Conservation (phyloP, 441 rosid species). For the Dalechampia spathulata region DNA sequence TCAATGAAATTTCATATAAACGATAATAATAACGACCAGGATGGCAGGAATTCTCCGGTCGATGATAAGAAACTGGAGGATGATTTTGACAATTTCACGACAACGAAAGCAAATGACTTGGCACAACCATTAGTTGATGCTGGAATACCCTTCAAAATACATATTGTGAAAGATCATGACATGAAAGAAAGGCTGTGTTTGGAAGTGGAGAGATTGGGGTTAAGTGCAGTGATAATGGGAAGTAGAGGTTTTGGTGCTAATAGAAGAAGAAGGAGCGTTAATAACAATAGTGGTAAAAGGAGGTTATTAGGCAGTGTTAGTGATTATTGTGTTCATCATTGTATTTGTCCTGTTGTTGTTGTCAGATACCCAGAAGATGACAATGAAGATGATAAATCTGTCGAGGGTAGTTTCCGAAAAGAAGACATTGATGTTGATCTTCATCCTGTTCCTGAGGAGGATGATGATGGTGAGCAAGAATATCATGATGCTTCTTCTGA, state of each 20-base stretch:
- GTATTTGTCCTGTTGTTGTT: constrained; percentile 67
- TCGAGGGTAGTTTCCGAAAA: too few relatives aligned
- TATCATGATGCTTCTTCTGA: constrained; percentile 43
- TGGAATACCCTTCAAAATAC: constrained; percentile 59
- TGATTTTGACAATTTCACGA: constrained; percentile 60
- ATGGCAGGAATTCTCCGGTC: not conserved
- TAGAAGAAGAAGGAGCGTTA: constrained; percentile 15
- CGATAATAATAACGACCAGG: not conserved
- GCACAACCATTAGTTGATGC: constrained; percentile 61
- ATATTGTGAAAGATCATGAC: constrained; percentile 83
- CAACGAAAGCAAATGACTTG: constrained; percentile 44
- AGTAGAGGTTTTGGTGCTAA: constrained; percentile 76
- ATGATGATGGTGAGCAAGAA: constrained; percentile 45
- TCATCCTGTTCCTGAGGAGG: constrained; percentile 43
- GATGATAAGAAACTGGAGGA: constrained; percentile 54
- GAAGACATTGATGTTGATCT: constrained; percentile 28
- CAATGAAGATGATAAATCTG: constrained; percentile 17
- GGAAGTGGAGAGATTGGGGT: too few relatives aligned
- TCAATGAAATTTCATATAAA: constrained; percentile 32
- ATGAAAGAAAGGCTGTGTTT: constrained; percentile 79
- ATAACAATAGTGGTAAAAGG: constrained; percentile 26
- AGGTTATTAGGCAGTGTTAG: constrained; percentile 76
- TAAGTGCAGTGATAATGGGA: constrained; percentile 79
- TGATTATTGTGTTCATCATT: too few relatives aligned
- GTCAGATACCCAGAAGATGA: constrained; percentile 42